Conservation (phyloP, 352 stramenopile genomes). For the Achlya hypogyna region DNA sequence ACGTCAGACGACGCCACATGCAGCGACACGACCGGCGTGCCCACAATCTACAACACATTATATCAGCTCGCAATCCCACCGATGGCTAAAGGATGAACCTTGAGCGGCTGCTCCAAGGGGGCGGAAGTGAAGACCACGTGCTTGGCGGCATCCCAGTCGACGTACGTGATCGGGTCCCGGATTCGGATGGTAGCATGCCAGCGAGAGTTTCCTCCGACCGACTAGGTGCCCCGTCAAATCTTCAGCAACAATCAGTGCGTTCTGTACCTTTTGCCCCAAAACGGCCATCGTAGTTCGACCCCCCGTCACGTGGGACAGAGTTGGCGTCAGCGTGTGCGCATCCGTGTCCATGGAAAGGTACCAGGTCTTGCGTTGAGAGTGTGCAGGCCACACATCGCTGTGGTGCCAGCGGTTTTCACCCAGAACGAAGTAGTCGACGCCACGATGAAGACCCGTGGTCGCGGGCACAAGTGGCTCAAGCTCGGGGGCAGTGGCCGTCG, state of each 20-base stretch:
- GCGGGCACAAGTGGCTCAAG: background rate
- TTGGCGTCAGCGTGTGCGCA: background rate
- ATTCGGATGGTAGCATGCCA: slow-evolving; percentile 10
- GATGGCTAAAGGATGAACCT: background rate
- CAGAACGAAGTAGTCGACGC: slow-evolving; percentile 6
- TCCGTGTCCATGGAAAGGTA: slow-evolving; percentile 4
- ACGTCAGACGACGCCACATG: background rate
- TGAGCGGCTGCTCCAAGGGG: background rate
- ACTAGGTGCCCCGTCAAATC: background rate
- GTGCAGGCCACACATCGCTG: background rate
- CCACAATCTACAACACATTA: slow-evolving; percentile 15
- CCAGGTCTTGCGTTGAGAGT: background rate
- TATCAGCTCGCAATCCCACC: background rate
- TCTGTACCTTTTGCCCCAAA: background rate
- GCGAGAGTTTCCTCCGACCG: background rate
- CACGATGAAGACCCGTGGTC: background rate
- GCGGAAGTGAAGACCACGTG: background rate
- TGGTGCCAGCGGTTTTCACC: slow-evolving; percentile 1
- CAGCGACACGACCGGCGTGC: background rate
- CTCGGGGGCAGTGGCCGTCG: background rate
- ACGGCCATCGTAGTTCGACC: background rate
- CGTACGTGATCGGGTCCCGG: background rate
- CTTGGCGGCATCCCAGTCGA: background rate
- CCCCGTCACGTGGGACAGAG: background rate
- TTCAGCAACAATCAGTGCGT: too few species aligned